These are phyloP conservation scores for Eucalyptus marginata DNA, from an alignment of 345 rosid genomes.

Conservation along the genomic window DNA sequence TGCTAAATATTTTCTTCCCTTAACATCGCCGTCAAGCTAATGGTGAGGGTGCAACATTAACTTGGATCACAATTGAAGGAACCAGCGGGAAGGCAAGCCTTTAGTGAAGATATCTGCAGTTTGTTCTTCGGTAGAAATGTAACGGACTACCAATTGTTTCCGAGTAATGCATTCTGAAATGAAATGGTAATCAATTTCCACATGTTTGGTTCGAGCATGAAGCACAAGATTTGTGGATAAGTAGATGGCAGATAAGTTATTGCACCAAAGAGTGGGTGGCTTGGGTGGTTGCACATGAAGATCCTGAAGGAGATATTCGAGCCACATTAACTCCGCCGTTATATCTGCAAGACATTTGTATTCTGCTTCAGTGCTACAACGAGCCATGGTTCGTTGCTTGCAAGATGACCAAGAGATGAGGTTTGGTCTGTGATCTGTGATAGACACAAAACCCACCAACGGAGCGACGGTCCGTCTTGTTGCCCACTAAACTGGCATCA, in stretches of 20 bases:
- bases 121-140: not conserved
- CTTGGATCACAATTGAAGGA: not conserved
- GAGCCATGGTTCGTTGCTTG: not conserved
- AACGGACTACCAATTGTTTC: not conserved
- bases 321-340: not conserved
- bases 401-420: not conserved
- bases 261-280: not conserved
- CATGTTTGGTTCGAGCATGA: not conserved
- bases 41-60: not conserved
- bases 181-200: not conserved
- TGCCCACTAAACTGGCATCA: not conserved
- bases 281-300: not conserved
- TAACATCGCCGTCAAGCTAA: not conserved
- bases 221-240: not conserved
- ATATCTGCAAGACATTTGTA: not conserved
- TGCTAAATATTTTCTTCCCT: not conserved
- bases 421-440: not conserved
- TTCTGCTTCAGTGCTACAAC: not conserved
- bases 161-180: too few relatives aligned
- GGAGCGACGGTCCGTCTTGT: not conserved
- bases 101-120: not conserved
- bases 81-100: rapidly evolving
- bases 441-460: not conserved
- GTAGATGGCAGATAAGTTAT: not conserved
- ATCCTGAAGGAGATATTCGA: not conserved